Percentiles rank a stretch among this genome's conserved stretches.
Evolutionary conservation across 176 grass and related monocot genomes (phyloP).

Genomic region (Triticum monococcum): DNA sequence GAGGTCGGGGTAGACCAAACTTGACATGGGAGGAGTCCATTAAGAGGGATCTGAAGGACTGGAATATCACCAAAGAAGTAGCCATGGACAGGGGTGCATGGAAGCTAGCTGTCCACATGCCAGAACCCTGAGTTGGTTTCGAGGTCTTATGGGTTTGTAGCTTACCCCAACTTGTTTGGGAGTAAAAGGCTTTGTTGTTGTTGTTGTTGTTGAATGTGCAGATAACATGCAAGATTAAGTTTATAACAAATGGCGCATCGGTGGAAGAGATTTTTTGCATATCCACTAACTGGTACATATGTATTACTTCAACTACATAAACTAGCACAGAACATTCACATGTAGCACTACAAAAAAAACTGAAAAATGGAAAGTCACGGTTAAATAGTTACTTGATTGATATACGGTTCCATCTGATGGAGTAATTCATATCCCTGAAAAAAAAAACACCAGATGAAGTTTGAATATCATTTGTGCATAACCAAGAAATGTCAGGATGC

Average conservation of each 20-base stretch:
- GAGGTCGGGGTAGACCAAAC: no score
- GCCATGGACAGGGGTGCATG: no score
- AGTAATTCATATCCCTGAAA: constrained; percentile 95
- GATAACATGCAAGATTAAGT: background rate
- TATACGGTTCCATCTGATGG: constrained; percentile 98
- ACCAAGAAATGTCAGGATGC: constrained; percentile 23
- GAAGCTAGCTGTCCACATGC: no score
- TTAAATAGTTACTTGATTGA: constrained; percentile 75
- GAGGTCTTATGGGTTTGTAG: no score
- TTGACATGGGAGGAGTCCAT: no score
- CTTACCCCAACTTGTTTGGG: no score
- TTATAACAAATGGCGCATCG: background rate
- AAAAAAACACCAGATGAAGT: constrained; percentile 12
- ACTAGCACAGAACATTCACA: constrained; percentile 10
- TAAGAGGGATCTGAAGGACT: no score
- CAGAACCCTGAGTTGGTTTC: no score
- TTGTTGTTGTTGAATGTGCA: no score
- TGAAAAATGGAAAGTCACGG: constrained; percentile 21
- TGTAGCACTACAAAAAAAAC: background rate
- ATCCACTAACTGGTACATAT: background rate
- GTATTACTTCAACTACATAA: background rate
- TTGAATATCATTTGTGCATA: constrained; percentile 28
- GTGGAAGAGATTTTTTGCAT: background rate
- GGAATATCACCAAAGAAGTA: no score
- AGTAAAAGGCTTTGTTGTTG: no score